phyloP scores from a whole-genome alignment of 805 yeast species.

The Alloascoidea hylecoeti region DNA sequence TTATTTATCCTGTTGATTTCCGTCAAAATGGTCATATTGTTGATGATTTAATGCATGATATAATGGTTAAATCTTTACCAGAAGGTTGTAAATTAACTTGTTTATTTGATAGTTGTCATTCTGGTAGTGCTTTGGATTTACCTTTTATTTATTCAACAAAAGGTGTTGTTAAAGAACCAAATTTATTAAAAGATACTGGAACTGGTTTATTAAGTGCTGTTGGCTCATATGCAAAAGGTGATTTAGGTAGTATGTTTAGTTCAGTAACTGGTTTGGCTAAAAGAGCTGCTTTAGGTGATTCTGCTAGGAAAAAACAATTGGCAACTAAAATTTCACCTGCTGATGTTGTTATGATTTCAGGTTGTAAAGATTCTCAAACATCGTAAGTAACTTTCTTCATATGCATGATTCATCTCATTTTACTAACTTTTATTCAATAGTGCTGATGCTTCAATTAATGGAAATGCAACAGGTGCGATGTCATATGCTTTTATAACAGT shows the following conservation, averaged over 20 bases:
- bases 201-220: constrained; percentile 46
- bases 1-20: constrained; percentile 63
- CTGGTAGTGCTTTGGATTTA: constrained; percentile 69
- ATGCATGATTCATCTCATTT: not conserved
- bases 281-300: constrained; percentile 18
- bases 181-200: constrained; percentile 63
- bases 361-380: constrained; percentile 76
- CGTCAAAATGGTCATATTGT: constrained; percentile 50
- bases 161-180: constrained; percentile 74
- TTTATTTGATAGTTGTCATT: constrained; percentile 74
- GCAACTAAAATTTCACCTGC: constrained; percentile 57
- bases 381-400: constrained; percentile 13
- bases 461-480: constrained; percentile 72
- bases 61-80: constrained; percentile 54
- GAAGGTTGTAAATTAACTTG: constrained; percentile 71
- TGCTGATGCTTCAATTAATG: constrained; percentile 68
- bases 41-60: constrained; percentile 66
- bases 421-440: constrained; percentile 3
- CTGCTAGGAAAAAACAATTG: constrained; percentile 27
- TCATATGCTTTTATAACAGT: constrained; percentile 65
- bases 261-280: constrained; percentile 23
- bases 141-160: constrained; percentile 74
- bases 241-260: constrained; percentile 28
- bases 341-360: constrained; percentile 63
- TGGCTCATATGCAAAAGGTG: constrained; percentile 45